Percentiles rank a stretch among this genome's conserved stretches.
Evolutionary conservation across 495 filamentous ascomycete genomes (phyloP).

Genomic region (Aspergillus biplanus): DNA sequence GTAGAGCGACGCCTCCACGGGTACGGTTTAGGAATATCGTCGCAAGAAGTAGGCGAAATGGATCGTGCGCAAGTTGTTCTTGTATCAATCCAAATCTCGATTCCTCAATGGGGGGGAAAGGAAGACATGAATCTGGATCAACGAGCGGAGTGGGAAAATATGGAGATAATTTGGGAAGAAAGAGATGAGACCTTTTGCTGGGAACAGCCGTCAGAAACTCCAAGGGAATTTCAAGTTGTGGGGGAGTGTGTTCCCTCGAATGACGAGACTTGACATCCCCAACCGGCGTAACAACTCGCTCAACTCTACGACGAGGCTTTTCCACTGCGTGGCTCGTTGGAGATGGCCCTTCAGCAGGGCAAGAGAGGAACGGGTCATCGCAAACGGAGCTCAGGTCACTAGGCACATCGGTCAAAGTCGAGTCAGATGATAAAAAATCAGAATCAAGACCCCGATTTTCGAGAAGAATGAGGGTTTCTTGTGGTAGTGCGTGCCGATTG

Average conservation of each 20-base stretch:
- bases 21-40: slow-evolving; percentile 86
- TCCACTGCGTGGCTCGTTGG: not conserved
- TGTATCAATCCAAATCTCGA: slow-evolving; percentile 78
- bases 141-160: slow-evolving; percentile 48
- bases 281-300: not conserved
- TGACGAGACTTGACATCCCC: not conserved
- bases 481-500: slow-evolving; percentile 13
- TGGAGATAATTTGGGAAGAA: slow-evolving; percentile 44
- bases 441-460: slow-evolving; percentile 21
- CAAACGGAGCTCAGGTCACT: slow-evolving; percentile 30
- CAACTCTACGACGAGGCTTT: not conserved
- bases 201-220: slow-evolving; percentile 6
- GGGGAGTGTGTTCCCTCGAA: slow-evolving; percentile 13
- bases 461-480: slow-evolving; percentile 21
- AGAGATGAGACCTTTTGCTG: slow-evolving; percentile 26
- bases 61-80: slow-evolving; percentile 71
- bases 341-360: not conserved
- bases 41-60: slow-evolving; percentile 74
- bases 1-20: slow-evolving; percentile 71
- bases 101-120: slow-evolving; percentile 69
- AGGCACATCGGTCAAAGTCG: slow-evolving; percentile 36
- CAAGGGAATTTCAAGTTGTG: not conserved
- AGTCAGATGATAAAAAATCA: slow-evolving; percentile 38
- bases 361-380: slow-evolving; percentile 11
- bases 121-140: slow-evolving; percentile 63